phyloP scores from a whole-genome alignment of 352 stramenopile genomes.

The Phytophthora syringae region DNA sequence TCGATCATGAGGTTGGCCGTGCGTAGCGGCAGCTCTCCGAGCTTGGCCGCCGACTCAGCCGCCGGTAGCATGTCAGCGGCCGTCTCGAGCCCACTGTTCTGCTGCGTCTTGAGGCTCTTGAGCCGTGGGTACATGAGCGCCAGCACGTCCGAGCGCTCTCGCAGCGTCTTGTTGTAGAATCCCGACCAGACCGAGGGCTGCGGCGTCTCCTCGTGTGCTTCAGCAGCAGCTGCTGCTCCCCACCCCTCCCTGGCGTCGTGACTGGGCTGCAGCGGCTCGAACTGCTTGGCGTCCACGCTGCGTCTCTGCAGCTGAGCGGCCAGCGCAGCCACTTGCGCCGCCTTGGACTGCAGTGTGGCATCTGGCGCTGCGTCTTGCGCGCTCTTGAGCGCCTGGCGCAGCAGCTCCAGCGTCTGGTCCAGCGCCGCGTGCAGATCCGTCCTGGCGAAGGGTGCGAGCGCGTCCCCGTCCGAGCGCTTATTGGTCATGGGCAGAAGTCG shows the following conservation, averaged over 20 bases:
- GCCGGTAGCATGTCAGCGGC: slow-evolving; percentile 20
- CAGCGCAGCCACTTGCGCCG: slow-evolving; percentile 18
- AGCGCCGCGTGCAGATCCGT: slow-evolving; percentile 31
- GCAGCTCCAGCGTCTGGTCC: slow-evolving; percentile 39
- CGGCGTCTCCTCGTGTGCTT: slow-evolving; percentile 20
- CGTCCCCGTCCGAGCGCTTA: slow-evolving; percentile 23
- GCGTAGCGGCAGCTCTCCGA: slow-evolving; percentile 77
- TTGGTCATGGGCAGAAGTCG: slow-evolving; percentile 33
- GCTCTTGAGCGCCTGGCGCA: slow-evolving; percentile 40
- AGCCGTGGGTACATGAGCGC: slow-evolving; percentile 84
- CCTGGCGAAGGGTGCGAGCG: slow-evolving; percentile 16
- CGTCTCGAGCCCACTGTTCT: slow-evolving; percentile 1
- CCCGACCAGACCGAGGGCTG: slow-evolving; percentile 88
- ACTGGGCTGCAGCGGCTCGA: slow-evolving; percentile 55
- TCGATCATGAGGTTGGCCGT: slow-evolving; percentile 91
- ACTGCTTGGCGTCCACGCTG: slow-evolving; percentile 39
- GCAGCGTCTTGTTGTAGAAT: slow-evolving; percentile 91
- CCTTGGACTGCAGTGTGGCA: slow-evolving; percentile 28
- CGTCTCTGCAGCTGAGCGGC: slow-evolving; percentile 40
- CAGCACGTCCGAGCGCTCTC: slow-evolving; percentile 84
- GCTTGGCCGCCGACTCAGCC: slow-evolving; percentile 45
- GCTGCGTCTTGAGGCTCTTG: slow-evolving; percentile 47
- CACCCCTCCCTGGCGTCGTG: slow-evolving; percentile 44
- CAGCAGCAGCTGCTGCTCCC: slow-evolving; percentile 1
- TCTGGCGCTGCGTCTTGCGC: slow-evolving; percentile 2